Evolutionary conservation across 129 eudicot species (phyloP).

Genomic region (Helichrysum umbraculigerum): DNA sequence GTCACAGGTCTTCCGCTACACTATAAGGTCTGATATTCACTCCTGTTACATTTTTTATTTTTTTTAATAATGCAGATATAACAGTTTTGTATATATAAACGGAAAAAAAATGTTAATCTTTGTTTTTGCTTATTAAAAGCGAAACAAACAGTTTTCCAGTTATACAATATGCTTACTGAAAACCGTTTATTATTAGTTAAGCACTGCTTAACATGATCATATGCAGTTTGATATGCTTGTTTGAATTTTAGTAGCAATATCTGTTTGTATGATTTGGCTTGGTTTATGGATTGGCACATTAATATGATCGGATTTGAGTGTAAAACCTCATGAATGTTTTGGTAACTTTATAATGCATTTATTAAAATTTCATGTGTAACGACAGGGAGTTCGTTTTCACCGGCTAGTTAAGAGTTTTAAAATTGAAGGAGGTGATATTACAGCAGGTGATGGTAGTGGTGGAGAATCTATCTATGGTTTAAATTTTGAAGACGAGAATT

Average conservation of each 20-base stretch:
- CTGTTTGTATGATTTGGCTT: background rate
- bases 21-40: slow-evolving; percentile 57
- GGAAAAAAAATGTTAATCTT: background rate
- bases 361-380: no score
- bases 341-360: background rate
- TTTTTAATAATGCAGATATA: background rate
- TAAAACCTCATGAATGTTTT: background rate
- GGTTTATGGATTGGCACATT: background rate
- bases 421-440: slow-evolving; percentile 94
- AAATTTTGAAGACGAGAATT: slow-evolving; percentile 80
- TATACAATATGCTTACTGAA: background rate
- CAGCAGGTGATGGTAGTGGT: slow-evolving; percentile 79
- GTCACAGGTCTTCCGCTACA: slow-evolving; percentile 78
- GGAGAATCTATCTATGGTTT: slow-evolving; percentile 93
- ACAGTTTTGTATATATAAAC: background rate
- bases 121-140: background rate
- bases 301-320: no score
- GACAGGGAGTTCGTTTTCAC: slow-evolving; percentile 75
- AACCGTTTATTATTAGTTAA: background rate
- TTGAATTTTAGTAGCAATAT: background rate
- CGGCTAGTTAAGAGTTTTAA: slow-evolving; percentile 67
- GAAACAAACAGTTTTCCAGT: background rate
- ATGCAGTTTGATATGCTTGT: no score
- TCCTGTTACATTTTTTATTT: background rate
- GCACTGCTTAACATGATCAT: background rate